Conservation (phyloP, 306 rosid species). For the Cyamopsis tetragonoloba region DNA sequence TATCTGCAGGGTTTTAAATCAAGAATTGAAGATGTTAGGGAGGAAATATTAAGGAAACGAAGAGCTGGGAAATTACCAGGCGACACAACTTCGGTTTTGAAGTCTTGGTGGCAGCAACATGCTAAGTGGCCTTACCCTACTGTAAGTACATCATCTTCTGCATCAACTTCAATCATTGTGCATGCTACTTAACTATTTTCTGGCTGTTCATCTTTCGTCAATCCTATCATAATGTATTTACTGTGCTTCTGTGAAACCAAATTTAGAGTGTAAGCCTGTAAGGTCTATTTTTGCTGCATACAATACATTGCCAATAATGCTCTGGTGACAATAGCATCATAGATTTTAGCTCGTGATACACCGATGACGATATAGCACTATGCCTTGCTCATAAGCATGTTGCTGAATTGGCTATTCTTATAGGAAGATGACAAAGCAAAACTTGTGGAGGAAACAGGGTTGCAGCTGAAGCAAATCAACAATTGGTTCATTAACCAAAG, state of each 20-base stretch:
- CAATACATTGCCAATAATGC: no score
- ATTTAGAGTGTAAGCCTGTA: neutral
- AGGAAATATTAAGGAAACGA: slow-evolving; percentile 92
- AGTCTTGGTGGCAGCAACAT: slow-evolving; percentile 98
- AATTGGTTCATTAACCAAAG: slow-evolving; percentile 99
- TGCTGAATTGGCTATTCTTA: neutral
- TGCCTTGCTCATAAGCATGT: neutral
- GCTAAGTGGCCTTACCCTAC: slow-evolving; percentile 99
- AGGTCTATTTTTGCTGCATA: neutral
- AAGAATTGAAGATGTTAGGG: slow-evolving; percentile 94
- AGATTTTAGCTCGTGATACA: neutral
- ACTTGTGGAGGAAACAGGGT: slow-evolving; percentile 96
- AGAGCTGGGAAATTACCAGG: slow-evolving; percentile 98
- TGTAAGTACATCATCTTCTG: slow-evolving; percentile 42
- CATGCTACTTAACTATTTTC: neutral
- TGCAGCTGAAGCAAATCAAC: slow-evolving; percentile 98
- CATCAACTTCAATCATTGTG: neutral
- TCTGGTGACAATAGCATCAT: no score
- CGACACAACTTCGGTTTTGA: slow-evolving; percentile 91
- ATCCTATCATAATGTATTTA: neutral
- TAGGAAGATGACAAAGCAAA: slow-evolving; percentile 99
- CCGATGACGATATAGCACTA: neutral
- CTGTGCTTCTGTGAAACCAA: neutral
- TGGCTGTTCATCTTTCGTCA: neutral
- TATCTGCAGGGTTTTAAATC: slow-evolving; percentile 83